Conservation (phyloP, 495 filamentous ascomycete species). For the Clohesyomyces aquaticus region DNA sequence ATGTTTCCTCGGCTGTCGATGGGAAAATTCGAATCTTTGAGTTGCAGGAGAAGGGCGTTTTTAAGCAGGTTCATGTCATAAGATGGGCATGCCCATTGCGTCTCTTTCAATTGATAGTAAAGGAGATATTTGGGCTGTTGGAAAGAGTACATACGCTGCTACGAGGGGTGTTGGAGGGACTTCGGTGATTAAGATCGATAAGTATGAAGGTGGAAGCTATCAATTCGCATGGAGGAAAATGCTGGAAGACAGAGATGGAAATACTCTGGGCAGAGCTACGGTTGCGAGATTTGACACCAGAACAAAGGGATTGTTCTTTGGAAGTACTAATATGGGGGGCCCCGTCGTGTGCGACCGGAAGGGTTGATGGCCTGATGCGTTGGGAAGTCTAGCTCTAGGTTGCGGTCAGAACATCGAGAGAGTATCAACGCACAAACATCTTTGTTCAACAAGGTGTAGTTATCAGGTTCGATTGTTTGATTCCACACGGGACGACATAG, state of each 20-base stretch:
- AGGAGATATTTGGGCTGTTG: slow-evolving; percentile 15
- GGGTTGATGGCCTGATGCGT: no score
- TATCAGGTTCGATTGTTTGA: no score
- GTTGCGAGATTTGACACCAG: slow-evolving; percentile 11
- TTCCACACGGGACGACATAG: no score
- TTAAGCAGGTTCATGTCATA: slow-evolving; percentile 6
- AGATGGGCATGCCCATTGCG: slow-evolving; percentile 14
- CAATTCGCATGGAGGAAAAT: slow-evolving; percentile 1
- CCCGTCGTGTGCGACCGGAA: background rate
- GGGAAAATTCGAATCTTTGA: slow-evolving; percentile 18
- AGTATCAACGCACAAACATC: no score
- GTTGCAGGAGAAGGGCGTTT: background rate
- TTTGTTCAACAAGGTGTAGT: no score
- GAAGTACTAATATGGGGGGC: background rate
- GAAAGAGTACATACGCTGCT: slow-evolving; percentile 10
- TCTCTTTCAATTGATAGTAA: slow-evolving; percentile 1
- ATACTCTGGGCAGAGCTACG: background rate
- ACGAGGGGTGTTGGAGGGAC: background rate
- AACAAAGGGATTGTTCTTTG: background rate
- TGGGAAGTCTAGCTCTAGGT: no score
- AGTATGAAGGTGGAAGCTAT: background rate
- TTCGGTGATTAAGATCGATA: slow-evolving; percentile 13
- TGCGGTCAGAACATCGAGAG: no score
- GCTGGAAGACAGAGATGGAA: slow-evolving; percentile 13
- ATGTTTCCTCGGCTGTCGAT: slow-evolving; percentile 14